A percentile compares a stretch with the other conserved stretches of the same genome.
Conservation (phyloP, 116 monocot species). For the Cymodocea nodosa region DNA sequence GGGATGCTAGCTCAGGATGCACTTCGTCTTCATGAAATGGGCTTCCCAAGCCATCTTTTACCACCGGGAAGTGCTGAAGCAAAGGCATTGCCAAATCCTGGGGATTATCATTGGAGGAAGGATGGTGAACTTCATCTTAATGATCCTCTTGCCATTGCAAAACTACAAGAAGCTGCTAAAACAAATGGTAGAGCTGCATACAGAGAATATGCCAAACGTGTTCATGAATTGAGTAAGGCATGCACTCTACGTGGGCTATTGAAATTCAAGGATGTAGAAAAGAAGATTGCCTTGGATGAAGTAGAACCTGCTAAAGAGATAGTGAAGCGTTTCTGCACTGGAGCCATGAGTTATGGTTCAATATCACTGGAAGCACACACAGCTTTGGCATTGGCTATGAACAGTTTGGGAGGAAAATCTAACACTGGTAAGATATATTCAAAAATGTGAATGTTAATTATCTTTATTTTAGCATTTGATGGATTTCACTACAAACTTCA, state of each 20-base stretch:
- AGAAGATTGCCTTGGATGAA: conserved; percentile 67
- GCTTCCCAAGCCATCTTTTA: conserved; percentile 58
- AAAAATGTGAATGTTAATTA: no score
- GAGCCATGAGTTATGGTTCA: conserved; percentile 99
- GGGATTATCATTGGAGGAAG: conserved; percentile 99
- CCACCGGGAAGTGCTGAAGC: conserved; percentile 86
- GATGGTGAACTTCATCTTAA: conserved; percentile 92
- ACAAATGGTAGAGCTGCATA: conserved; percentile 81
- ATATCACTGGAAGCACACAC: conserved; percentile 98
- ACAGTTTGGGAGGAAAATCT: conserved; percentile 93
- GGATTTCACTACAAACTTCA: no score
- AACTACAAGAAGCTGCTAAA: conserved; percentile 88
- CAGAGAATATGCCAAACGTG: conserved; percentile 74
- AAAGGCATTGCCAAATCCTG: conserved; percentile 76
- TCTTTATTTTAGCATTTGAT: no score
- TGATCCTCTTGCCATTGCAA: conserved; percentile 96
- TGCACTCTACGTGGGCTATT: conserved; percentile 87
- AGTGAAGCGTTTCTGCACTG: conserved; percentile 93
- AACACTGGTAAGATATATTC: conserved; percentile 59
- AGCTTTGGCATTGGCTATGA: conserved; percentile 89
- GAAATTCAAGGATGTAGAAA: conserved; percentile 68
- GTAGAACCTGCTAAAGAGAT: conserved; percentile 89
- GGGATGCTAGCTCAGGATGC: conserved; percentile 84
- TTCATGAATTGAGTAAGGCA: conserved; percentile 81
- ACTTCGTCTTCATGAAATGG: conserved; percentile 78